Evolutionary conservation across 129 eudicot species (phyloP), one percentile per base, ranked within the genome.

Genomic region (Pseudognaphalium luteoalbum): DNA sequence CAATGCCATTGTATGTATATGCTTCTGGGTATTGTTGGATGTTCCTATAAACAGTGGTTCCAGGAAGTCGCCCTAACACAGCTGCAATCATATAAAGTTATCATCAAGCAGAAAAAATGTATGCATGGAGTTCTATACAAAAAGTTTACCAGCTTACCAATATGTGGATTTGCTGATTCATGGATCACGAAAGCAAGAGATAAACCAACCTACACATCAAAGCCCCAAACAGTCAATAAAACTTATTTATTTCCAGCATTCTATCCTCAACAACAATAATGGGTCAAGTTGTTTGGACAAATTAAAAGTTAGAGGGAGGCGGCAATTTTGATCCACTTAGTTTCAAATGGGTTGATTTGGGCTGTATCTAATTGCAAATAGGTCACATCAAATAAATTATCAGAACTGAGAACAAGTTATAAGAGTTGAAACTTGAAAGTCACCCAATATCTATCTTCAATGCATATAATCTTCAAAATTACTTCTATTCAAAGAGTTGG

Each of bases 111-210:
- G 1, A 19, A 57, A 3, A 73, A 52, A 78, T 33, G 62, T 15
- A 63, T 66, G 17, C 70, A 47, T 19, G 41, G 19, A 57, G 50
- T 22, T 44, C 30, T 78, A 19, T 34, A 34, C 15, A 72, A 12
- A 17, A 22, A 7, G n/a, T 44, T 44, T 11, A 44, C 16, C 4
- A 65, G 63, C 97, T 87, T 76, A 95, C 99, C 97, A 71, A 95
- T 78, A 81, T 89, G 99, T 69, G 99, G 99, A 85, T 95, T 95
- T 72, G 99, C 97, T 29, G 99, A 95, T 84, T 95, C 99, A 81
- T 95, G 95, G 79, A 95, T 95, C 78, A 95, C 97, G 72, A 95
- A 95, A 86, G 99, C 99, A 75, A 95, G 97, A 28, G 97, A 95
- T 78, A 83, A 83, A 29, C 99, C 99, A 66, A 95, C 99, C 99